These are phyloP conservation scores for Rubus idaeus DNA, from an alignment of 306 rosid species.

Conservation along the genomic window DNA sequence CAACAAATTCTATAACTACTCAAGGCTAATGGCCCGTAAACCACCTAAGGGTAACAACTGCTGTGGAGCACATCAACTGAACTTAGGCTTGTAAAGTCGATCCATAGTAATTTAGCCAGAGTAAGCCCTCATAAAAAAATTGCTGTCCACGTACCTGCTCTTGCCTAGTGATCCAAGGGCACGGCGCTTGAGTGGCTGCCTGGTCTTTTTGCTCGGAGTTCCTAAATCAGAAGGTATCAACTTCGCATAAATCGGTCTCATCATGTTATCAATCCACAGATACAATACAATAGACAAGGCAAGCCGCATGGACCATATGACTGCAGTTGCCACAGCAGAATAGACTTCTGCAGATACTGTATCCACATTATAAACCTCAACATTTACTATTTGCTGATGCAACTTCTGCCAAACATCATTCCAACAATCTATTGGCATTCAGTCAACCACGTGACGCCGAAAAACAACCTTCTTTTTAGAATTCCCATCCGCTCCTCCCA, in stretches of 20 bases:
- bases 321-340: conserved; percentile 83
- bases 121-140: conserved; percentile 3
- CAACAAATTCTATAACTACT: neutral
- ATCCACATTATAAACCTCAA: conserved; percentile 78
- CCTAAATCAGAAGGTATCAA: conserved; percentile 93
- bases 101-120: neutral
- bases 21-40: neutral
- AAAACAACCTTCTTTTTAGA: conserved; percentile 60
- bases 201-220: conserved; percentile 52
- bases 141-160: conserved; percentile 64
- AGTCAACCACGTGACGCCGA: conserved; percentile 81
- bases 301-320: conserved; percentile 92
- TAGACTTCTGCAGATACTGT: conserved; percentile 81
- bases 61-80: neutral
- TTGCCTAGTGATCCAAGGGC: conserved; percentile 93
- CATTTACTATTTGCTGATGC: conserved; percentile 90
- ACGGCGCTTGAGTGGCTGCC: conserved; percentile 47
- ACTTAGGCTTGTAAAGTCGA: neutral
- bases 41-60: neutral
- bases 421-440: conserved; percentile 95
- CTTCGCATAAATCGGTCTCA: conserved; percentile 88
- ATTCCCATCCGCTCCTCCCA: conserved; percentile 43
- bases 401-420: conserved; percentile 93
- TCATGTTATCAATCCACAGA: conserved; percentile 82
- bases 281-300: conserved; percentile 72